Evolutionary conservation across 352 stramenopile species (phyloP).

Genomic region (Phytophthora multivora): DNA sequence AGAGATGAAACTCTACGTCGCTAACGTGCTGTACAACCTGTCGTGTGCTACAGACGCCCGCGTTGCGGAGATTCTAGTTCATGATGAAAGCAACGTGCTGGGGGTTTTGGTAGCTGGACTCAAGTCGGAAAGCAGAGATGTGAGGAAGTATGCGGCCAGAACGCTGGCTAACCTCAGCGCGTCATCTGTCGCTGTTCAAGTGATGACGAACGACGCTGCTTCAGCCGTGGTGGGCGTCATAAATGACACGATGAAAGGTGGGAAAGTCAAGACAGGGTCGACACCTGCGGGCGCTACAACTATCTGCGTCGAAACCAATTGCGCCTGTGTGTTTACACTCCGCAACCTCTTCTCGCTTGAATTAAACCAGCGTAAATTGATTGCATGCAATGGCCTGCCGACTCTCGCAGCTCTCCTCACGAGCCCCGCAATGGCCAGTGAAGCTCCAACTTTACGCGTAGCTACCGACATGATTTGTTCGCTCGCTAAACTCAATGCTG

Average conservation of each 20-base stretch:
- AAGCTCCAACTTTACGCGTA: constrained; percentile 51
- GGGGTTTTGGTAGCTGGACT: constrained; percentile 67
- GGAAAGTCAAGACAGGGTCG: constrained; percentile 36
- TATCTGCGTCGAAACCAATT: constrained; percentile 57
- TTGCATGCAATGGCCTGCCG: constrained; percentile 60
- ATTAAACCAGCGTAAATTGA: constrained; percentile 69
- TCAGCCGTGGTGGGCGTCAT: constrained; percentile 51
- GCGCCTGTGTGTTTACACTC: constrained; percentile 67
- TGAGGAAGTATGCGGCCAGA: constrained; percentile 65
- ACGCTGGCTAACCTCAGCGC: constrained; percentile 72
- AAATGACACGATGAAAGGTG: constrained; percentile 74
- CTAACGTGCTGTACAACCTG: constrained; percentile 86
- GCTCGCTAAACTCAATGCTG: constrained; percentile 56
- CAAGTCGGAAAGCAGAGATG: constrained; percentile 68
- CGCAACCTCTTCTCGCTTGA: constrained; percentile 70
- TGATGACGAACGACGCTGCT: constrained; percentile 62
- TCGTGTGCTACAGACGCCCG: constrained; percentile 53
- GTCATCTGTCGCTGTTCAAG: constrained; percentile 49
- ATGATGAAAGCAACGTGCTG: constrained; percentile 72
- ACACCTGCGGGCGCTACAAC: constrained; percentile 7
- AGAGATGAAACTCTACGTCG: constrained; percentile 85
- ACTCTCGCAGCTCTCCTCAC: constrained; percentile 69
- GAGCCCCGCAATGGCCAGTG: constrained; percentile 47
- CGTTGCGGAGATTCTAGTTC: constrained; percentile 58
- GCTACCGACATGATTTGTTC: constrained; percentile 74